Percentiles rank a stretch among this genome's conserved stretches.
These are phyloP conservation scores for Hylodesmum podocarpum DNA, from an alignment of 306 rosid genomes.

Conservation along the genomic window DNA sequence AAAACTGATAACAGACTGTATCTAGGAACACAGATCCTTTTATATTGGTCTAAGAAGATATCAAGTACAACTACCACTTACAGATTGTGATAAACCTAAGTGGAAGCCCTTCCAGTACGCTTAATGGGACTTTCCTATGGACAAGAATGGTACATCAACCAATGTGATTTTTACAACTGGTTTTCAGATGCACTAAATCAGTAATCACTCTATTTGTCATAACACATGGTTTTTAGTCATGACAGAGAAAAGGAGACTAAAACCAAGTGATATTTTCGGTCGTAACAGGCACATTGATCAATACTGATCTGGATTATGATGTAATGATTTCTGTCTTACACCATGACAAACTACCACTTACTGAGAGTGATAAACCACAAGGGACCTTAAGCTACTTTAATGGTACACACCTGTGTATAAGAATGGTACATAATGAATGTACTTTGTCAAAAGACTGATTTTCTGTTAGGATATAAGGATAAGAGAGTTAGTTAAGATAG, in stretches of 20 bases:
- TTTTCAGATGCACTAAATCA: constrained; percentile 33
- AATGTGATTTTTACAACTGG: constrained; percentile 32
- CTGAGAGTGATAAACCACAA: not conserved
- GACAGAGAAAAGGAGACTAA: not conserved
- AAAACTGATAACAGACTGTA: constrained; percentile 7
- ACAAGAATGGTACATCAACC: constrained; percentile 33
- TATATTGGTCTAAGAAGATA: constrained; percentile 17
- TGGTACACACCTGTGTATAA: not conserved
- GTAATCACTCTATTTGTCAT: constrained; percentile 22
- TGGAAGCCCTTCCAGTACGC: constrained; percentile 24
- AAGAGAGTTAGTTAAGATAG: no score
- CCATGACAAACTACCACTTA: not conserved
- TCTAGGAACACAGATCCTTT: constrained; percentile 15
- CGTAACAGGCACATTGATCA: constrained; percentile 19
- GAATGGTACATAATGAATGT: constrained; percentile 17
- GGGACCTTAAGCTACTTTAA: constrained; percentile 13
- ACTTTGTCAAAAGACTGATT: not conserved
- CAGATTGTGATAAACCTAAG: constrained; percentile 27
- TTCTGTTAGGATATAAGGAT: no score
- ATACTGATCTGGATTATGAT: constrained; percentile 24
- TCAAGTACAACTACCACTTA: constrained; percentile 29
- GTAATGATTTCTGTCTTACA: constrained; percentile 7
- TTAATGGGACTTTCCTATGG: constrained; percentile 29
- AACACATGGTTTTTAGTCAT: constrained; percentile 11
- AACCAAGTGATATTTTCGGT: constrained; percentile 7